Evolutionary conservation across 1,284 basidiomycete genomes (phyloP).

Genomic region (Sanghuangporus baumii): DNA sequence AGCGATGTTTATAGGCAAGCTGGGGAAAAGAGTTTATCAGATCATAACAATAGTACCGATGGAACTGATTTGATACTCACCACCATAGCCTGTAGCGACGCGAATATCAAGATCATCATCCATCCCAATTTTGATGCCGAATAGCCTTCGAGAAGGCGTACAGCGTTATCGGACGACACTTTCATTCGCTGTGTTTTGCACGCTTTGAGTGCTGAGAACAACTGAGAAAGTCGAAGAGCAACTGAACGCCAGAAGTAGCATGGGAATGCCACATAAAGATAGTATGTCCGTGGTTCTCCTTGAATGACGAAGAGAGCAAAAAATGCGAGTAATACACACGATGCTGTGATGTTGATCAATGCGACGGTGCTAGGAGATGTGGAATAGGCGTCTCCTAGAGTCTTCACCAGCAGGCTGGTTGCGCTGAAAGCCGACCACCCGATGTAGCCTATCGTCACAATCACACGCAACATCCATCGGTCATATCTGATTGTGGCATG

Average conservation of each 20-base stretch:
- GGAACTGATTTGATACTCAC: conserved; percentile 36
- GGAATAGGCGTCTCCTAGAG: background rate
- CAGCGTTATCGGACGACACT: background rate
- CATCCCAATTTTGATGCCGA: conserved; percentile 18
- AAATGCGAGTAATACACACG: conserved; percentile 27
- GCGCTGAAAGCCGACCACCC: conserved; percentile 74
- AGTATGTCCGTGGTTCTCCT: conserved; percentile 68
- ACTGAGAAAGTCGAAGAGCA: conserved; percentile 2
- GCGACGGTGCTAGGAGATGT: background rate
- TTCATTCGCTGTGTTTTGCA: background rate
- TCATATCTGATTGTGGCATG: conserved; percentile 51
- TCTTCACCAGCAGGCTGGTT: conserved; percentile 40
- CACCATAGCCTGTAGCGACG: conserved; percentile 64
- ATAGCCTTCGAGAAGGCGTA: background rate
- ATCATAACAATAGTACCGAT: background rate
- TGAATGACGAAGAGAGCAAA: conserved; percentile 58
- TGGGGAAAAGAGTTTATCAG: conserved; percentile 24
- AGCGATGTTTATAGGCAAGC: conserved; percentile 65
- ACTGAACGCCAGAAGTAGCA: conserved; percentile 65
- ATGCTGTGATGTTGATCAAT: conserved; percentile 13
- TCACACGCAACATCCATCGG: conserved; percentile 61
- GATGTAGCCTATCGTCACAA: conserved; percentile 70
- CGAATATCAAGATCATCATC: conserved; percentile 31
- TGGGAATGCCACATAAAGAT: conserved; percentile 72
- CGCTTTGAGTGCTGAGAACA: background rate